A percentile compares a stretch with the other conserved stretches of the same genome.
These are phyloP conservation scores for Aspergillus fumigatus DNA, from an alignment of 2,329 filamentous ascomycete species.

Conservation along the genomic window DNA sequence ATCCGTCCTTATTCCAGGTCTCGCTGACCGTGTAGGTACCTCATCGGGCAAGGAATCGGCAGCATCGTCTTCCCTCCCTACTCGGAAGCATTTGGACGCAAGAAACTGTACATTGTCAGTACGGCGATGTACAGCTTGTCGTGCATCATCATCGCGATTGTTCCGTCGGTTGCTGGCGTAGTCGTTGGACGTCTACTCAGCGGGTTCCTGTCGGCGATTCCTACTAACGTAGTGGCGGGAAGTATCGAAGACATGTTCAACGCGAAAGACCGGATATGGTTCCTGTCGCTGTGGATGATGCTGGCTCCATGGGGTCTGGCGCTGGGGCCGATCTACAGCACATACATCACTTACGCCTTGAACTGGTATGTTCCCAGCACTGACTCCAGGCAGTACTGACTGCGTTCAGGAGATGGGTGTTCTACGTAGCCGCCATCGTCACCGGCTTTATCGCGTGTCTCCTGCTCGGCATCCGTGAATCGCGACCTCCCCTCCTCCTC, in stretches of 20 bases:
- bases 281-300: constrained; percentile 41
- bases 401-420: constrained; percentile 41
- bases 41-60: constrained; percentile 24
- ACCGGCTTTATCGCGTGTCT: constrained; percentile 28
- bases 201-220: constrained; percentile 44
- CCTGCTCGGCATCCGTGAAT: constrained; percentile 38
- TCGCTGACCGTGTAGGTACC: constrained; percentile 14
- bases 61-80: constrained; percentile 27
- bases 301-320: constrained; percentile 39
- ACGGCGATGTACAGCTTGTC: constrained; percentile 18
- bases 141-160: constrained; percentile 32
- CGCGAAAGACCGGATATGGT: constrained; percentile 40
- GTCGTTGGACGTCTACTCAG: constrained; percentile 38
- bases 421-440: constrained; percentile 37
- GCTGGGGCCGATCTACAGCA: constrained; percentile 41
- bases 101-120: constrained; percentile 26
- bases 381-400: background rate
- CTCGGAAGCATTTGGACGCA: constrained; percentile 32
- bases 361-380: constrained; percentile 31
- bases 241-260: constrained; percentile 49
- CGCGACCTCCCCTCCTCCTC: constrained; percentile 41
- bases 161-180: constrained; percentile 29
- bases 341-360: constrained; percentile 32
- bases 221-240: constrained; percentile 42
- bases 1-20: background rate